Evolutionary conservation across 805 yeast genomes (phyloP), one percentile per base, ranked within the genome.

Genomic region (Ogataea trehaloabstinens): DNA sequence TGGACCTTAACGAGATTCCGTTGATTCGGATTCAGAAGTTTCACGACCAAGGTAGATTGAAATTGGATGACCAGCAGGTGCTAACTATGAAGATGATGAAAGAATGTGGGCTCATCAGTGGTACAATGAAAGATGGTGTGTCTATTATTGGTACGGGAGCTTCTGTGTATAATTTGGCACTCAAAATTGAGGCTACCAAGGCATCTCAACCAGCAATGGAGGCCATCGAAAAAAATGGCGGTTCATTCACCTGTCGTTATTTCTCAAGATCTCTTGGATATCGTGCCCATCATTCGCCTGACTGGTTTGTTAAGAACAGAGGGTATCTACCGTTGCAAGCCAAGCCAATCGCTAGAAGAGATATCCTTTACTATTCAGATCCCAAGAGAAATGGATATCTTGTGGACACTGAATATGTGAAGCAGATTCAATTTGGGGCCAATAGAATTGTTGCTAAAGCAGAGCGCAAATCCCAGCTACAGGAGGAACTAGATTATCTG

Each of bases 261-360:
- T 84, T 74, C 56, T 76, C 78, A 35, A 71, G 76, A 32, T 62
- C 61, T 37, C 64, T 88, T 24, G 82, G 86, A 3, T 74, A 85
- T 53, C 70, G 78, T 53, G 91, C 88, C 4, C 93, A 88, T 54
- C 68, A 87, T 28, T 64, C 80, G 32, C 97, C 98, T 8, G 74
- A 78, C 33, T 71, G 80, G 61, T 84, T 81, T 51, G 60, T 85
- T 34, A 62, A 70, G 47, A 83, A 74, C 53, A 81, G 79, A 56
- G 95, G 95, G 13, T 78, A 88, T 48, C 61, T 90, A 12, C 98
- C 98, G 31, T 60, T 87, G 48, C 80, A 77, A 37, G 89, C 97
- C 1, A 78, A 89, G 62, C 99, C 99, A 11, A 83, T 82, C 6
- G 80, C 77, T 51, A 78, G 85, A 64, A 83, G 86, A 63, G 88